Conservation (phyloP, 2,329 filamentous ascomycete species). For the Colletotrichum euphorbiae region DNA sequence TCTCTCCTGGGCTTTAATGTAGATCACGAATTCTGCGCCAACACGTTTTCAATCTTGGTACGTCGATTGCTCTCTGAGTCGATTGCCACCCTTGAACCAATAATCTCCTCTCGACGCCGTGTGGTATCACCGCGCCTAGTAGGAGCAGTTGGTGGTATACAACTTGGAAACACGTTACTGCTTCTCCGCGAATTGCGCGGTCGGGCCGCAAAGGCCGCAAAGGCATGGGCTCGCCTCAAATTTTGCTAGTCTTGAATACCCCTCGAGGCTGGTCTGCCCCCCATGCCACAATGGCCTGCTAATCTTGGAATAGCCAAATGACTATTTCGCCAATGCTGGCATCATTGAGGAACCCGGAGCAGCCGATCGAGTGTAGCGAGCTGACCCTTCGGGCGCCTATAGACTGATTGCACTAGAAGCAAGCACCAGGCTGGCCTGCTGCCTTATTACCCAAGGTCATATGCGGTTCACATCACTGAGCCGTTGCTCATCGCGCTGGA, state of each 20-base stretch:
- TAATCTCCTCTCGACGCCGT: neutral
- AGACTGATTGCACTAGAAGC: neutral
- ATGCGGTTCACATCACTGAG: neutral
- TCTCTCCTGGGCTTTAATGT: too few relatives aligned
- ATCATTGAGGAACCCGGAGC: neutral
- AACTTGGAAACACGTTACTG: slow-evolving; percentile 16
- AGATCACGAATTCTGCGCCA: too few relatives aligned
- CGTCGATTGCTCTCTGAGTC: too few relatives aligned
- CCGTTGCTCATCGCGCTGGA: neutral
- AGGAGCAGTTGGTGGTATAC: neutral
- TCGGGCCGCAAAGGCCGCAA: neutral
- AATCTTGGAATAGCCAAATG: neutral
- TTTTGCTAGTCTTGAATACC: too few relatives aligned
- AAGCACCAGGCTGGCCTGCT: neutral
- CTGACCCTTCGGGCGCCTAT: neutral
- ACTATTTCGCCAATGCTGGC: neutral
- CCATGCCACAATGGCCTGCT: neutral
- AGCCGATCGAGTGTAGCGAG: neutral
- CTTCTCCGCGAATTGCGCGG: slow-evolving; percentile 18
- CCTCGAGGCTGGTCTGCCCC: too few relatives aligned
- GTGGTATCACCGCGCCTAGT: neutral
- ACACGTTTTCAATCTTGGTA: too few relatives aligned
- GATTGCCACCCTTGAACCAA: too few relatives aligned
- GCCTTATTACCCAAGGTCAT: slow-evolving; percentile 2
- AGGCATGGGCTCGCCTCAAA: neutral